Base-by-base conservation (phyloP, 2,329 filamentous ascomycete genomes). In the Didymella arachidicola region DNA sequence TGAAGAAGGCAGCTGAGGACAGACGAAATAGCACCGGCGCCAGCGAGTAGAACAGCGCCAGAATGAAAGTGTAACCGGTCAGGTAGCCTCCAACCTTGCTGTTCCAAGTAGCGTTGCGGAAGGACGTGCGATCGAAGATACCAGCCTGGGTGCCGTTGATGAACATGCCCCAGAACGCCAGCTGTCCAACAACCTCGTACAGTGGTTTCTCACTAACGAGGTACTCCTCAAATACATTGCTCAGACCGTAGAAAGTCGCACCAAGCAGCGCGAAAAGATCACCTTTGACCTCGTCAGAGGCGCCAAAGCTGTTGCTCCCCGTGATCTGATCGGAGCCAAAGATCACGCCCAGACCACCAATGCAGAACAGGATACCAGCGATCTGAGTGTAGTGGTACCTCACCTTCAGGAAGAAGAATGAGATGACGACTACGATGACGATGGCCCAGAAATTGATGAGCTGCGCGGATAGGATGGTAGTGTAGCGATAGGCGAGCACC, bases 401-500 rank as follows among this genome's bases (percentile, higher is more conserved):
- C 43, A 99, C 95, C 66, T 84, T 85, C 57, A 99, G 86, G 68
- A 97, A 82, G 63, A 88, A 66, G 79, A 96, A 93, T 27, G 92
- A 97, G 65, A 97, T 80, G 61, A 90, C 74, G 19, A 98, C 92
- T 22, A 99, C 95, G 62, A 94, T 88, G 49, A 96, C 91, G 67
- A 99, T 98, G 68, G 93, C 91, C 94, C 94, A 98, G 81, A 98
- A 98, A 83, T 97, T 97, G 80, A 99, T 92, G 51, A 99, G 85
- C 82, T 98, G 93, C 16, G 93, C 93, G 19, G 90, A 95, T 47
- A 98, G 84, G 68, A 97, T 89, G 71, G 93, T 97, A 53, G 94
- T 97, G 59, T 77, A 88, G 59, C 90, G 86, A 81, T 98, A 99
- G 5, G 94, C 95, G 48, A 97, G 84, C 49, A 99, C 94, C 71